Percentiles rank a stretch among this genome's conserved stretches.
Evolutionary conservation across 2,329 filamentous ascomycete species (phyloP).

Genomic region (Diplodia seriata): DNA sequence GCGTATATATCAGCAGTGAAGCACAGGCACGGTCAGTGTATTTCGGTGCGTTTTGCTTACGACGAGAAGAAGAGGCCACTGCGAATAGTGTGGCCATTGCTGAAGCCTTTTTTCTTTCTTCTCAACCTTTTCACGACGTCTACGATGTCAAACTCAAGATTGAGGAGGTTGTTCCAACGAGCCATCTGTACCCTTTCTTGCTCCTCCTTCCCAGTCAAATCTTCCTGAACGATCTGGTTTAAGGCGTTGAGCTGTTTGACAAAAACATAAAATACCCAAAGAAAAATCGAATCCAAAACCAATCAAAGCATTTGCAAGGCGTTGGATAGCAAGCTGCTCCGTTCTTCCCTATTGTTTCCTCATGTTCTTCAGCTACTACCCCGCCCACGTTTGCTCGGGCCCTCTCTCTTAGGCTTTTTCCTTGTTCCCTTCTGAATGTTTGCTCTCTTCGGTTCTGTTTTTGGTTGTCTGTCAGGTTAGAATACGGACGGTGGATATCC

Average conservation of each 20-base stretch:
- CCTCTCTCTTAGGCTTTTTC: neutral
- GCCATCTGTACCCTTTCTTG: neutral
- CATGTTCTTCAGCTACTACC: neutral
- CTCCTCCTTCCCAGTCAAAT: neutral
- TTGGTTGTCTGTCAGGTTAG: neutral
- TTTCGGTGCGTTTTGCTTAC: neutral
- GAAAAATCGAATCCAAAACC: neutral
- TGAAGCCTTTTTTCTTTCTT: neutral
- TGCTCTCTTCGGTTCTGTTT: neutral
- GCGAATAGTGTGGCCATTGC: neutral
- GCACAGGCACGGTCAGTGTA: neutral
- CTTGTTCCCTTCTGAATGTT: neutral
- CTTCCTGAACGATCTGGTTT: neutral
- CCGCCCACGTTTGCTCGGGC: neutral
- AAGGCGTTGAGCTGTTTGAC: neutral
- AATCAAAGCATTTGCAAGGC: neutral
- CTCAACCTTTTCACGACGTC: neutral
- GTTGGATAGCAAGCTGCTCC: neutral
- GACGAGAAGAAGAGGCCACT: neutral
- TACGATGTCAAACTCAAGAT: neutral
- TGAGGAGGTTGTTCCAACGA: neutral
- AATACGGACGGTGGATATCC: neutral
- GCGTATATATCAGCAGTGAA: neutral
- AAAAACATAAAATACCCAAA: slow-evolving; percentile 6
- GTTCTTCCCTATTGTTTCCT: neutral